Conservation (phyloP, 2,329 filamentous ascomycete species). For the Cladosporium halotolerans region DNA sequence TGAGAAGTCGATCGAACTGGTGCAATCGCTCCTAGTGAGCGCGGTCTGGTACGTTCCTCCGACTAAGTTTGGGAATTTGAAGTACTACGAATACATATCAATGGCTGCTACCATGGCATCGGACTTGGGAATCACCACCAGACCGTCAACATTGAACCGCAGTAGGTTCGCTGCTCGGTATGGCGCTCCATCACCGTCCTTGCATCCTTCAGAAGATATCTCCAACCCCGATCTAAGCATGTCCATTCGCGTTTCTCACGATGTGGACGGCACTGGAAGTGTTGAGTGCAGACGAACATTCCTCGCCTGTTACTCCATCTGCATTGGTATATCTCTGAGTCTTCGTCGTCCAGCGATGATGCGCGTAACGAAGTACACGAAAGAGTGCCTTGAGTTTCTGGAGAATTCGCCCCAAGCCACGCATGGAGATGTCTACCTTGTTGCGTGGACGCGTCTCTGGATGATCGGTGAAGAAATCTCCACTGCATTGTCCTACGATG, state of each 20-base stretch:
- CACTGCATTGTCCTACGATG: slow-evolving; percentile 61
- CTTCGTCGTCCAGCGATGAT: slow-evolving; percentile 56
- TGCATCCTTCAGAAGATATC: slow-evolving; percentile 23
- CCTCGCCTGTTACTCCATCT: slow-evolving; percentile 55
- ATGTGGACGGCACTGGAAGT: slow-evolving; percentile 44
- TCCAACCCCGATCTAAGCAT: slow-evolving; percentile 24
- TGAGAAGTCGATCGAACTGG: slow-evolving; percentile 47
- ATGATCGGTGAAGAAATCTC: slow-evolving; percentile 63
- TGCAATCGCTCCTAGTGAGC: slow-evolving; percentile 45
- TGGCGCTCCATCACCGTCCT: neutral
- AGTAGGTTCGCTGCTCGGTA: slow-evolving; percentile 13
- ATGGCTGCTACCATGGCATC: slow-evolving; percentile 47
- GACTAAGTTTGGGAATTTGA: slow-evolving; percentile 32
- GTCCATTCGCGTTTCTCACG: slow-evolving; percentile 15
- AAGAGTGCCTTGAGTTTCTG: slow-evolving; percentile 53
- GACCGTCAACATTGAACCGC: slow-evolving; percentile 11
- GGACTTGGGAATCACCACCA: slow-evolving; percentile 35
- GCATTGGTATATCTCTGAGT: slow-evolving; percentile 55
- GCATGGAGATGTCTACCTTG: slow-evolving; percentile 52
- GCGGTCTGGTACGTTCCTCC: slow-evolving; percentile 47
- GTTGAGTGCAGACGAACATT: slow-evolving; percentile 54
- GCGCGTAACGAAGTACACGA: slow-evolving; percentile 55
- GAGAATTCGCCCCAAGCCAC: slow-evolving; percentile 50
- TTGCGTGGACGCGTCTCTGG: slow-evolving; percentile 55
- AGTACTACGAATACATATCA: slow-evolving; percentile 36